Evolutionary conservation across 164 flowering plant species (phyloP), one percentile per base, ranked within the genome.

Genomic region (Paratinospora sagittata): DNA sequence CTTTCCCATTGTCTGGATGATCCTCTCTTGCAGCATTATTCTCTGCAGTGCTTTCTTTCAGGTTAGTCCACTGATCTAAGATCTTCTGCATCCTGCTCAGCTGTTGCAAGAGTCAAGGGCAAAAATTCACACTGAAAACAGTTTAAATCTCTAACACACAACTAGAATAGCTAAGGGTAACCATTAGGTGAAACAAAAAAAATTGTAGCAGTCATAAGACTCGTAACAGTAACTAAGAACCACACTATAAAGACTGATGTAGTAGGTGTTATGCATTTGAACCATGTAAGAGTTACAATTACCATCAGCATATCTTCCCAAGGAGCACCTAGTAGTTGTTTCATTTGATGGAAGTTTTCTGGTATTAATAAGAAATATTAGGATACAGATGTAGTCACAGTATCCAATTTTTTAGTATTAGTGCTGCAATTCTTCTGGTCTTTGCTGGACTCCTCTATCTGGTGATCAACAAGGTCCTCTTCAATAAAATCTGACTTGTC

Each of bases 361-460:
- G 33, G 33, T 12, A 52, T 19, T 27, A 12, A 16, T 24, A 23
- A 14, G 67, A 8, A 19, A 63, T 34, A 27, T 55, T 4, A 86
- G 95, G 97, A 95, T 95, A 92, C 98, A 49, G 90, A 79, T 71
- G 78, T 67, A 30, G 39, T 70, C 80, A 79, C 79, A 58, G 90
- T 80, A 70, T 63, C 80, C 52, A 66, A 23, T 67, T 60, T 75
- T 57, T 61, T 69, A 33, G 23, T 66, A 62, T 72, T 36, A 75
- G 72, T 43, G 45, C 70, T 61, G 8, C 69, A 64, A 73, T 62
- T 74, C 63, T 71, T 71, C 8, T 77, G 68, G 57, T 78, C 76
- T 34, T 78, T 30, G 34, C 34, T 30, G 34, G 34, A 30, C 2
- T 30, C 34, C 34, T 30, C 34, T 30, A 30, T 4, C 55, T 75